Evolutionary conservation across 2,329 filamentous ascomycete genomes (phyloP).

Genomic region (Aspergillus ruber): DNA sequence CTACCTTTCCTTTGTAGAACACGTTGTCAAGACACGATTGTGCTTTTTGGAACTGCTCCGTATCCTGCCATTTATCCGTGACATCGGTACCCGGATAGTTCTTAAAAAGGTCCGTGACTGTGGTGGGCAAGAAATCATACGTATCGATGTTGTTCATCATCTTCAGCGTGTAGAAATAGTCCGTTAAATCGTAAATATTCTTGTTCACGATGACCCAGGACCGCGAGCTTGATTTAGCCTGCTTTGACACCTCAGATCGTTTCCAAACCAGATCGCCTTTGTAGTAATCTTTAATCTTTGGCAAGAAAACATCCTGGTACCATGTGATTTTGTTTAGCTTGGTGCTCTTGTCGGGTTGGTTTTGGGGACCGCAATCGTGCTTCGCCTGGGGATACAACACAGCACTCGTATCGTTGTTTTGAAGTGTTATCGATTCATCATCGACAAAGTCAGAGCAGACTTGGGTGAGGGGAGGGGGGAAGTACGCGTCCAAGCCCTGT

Average conservation of each 20-base stretch:
- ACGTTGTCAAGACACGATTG: conserved; percentile 74
- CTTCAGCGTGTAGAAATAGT: conserved; percentile 77
- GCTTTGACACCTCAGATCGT: conserved; percentile 49
- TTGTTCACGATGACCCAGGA: conserved; percentile 75
- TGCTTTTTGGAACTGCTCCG: conserved; percentile 54
- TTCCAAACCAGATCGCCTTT: conserved; percentile 79
- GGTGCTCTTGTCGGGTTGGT: conserved; percentile 51
- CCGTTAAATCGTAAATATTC: conserved; percentile 78
- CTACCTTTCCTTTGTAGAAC: conserved; percentile 75
- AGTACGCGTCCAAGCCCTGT: conserved; percentile 74
- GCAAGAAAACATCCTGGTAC: conserved; percentile 70
- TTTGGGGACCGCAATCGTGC: conserved; percentile 63
- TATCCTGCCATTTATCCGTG: conserved; percentile 55
- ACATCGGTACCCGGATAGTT: conserved; percentile 76
- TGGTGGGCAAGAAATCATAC: conserved; percentile 67
- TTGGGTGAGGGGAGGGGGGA: conserved; percentile 66
- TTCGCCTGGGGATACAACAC: conserved; percentile 48
- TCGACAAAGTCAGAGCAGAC: conserved; percentile 70
- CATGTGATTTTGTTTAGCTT: conserved; percentile 60
- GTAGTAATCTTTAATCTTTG: conserved; percentile 76
- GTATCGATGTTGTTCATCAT: conserved; percentile 46
- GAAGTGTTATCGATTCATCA: conserved; percentile 43
- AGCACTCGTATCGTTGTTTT: conserved; percentile 61
- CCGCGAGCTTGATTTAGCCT: conserved; percentile 62
- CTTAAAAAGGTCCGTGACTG: conserved; percentile 62